These are phyloP conservation scores for Dimargaris verticillata DNA, from an alignment of 192 early-diverging fungal genomes.

Conservation along the genomic window DNA sequence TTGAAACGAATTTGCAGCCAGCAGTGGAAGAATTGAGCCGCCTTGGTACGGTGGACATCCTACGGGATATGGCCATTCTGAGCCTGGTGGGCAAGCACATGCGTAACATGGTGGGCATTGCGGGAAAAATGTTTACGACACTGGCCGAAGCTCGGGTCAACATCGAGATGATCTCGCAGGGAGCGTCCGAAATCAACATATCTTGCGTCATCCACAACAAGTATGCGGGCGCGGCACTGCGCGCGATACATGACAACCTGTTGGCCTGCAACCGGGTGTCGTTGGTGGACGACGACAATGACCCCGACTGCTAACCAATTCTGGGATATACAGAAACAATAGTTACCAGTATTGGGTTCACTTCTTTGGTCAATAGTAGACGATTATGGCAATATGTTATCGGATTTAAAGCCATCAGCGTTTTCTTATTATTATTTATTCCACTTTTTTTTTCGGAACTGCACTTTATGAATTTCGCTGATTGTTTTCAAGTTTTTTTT, in stretches of 20 bases:
- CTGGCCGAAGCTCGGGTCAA: conserved; percentile 78
- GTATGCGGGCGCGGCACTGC: conserved; percentile 54
- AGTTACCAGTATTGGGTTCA: too few species aligned
- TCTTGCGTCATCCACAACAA: conserved; percentile 81
- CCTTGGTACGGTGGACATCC: conserved; percentile 69
- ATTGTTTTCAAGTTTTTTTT: too few species aligned
- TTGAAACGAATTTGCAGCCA: conserved; percentile 53
- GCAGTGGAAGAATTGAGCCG: conserved; percentile 65
- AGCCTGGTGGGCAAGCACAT: conserved; percentile 92
- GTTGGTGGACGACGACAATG: conserved; percentile 4
- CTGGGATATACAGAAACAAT: too few species aligned
- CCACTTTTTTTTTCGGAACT: too few species aligned
- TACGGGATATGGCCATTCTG: conserved; percentile 83
- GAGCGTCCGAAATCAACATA: conserved; percentile 97
- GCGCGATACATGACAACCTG: conserved; percentile 76
- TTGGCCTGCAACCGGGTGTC: conserved; percentile 14
- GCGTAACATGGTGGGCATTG: conserved; percentile 93
- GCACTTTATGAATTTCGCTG: too few species aligned
- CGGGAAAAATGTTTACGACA: conserved; percentile 83
- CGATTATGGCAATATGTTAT: too few species aligned
- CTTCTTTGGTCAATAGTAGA: too few species aligned
- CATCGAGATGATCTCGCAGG: conserved; percentile 99
- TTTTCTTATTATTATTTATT: too few species aligned
- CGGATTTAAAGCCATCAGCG: too few species aligned
- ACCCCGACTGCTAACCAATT: background rate